Evolutionary conservation across 768 basidiomycete genomes (phyloP).

Genomic region (Tremella yokohamensis): DNA sequence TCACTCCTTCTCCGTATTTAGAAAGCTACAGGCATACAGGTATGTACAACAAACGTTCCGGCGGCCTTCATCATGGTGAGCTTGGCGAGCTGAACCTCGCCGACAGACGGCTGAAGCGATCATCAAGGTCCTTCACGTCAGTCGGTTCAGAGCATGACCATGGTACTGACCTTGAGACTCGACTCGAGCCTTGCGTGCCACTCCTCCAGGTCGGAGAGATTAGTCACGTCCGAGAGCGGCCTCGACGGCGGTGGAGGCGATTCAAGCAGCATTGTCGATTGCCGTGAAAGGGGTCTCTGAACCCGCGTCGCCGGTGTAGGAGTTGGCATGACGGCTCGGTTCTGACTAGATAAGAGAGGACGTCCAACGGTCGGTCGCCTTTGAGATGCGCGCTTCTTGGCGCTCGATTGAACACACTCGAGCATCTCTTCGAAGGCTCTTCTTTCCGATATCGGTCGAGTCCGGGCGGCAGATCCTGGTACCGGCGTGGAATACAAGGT

Average conservation of each 20-base stretch:
- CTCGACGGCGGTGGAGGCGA: not conserved
- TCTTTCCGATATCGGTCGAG: slow-evolving; percentile 6
- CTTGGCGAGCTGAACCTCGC: slow-evolving; percentile 3
- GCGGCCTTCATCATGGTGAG: too few species aligned
- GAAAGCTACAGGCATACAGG: too few species aligned
- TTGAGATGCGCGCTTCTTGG: not conserved
- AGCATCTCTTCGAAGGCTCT: not conserved
- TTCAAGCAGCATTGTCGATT: not conserved
- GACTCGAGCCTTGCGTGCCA: not conserved
- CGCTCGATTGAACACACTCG: slow-evolving; percentile 8
- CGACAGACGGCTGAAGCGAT: not conserved
- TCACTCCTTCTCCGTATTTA: too few species aligned
- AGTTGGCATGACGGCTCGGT: not conserved
- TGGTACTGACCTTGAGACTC: not conserved
- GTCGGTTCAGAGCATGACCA: not conserved
- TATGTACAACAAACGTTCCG: too few species aligned
- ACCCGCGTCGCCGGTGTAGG: not conserved
- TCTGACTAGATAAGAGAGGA: not conserved
- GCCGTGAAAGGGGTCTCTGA: not conserved
- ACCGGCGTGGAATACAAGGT: not conserved
- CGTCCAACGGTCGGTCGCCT: not conserved
- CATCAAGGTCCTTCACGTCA: not conserved
- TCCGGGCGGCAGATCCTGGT: not conserved
- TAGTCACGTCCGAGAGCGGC: not conserved
- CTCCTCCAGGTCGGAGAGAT: not conserved